Evolutionary conservation across 208 protist genomes (phyloP).

Genomic region (Acanthamoeba lugdunensis): DNA sequence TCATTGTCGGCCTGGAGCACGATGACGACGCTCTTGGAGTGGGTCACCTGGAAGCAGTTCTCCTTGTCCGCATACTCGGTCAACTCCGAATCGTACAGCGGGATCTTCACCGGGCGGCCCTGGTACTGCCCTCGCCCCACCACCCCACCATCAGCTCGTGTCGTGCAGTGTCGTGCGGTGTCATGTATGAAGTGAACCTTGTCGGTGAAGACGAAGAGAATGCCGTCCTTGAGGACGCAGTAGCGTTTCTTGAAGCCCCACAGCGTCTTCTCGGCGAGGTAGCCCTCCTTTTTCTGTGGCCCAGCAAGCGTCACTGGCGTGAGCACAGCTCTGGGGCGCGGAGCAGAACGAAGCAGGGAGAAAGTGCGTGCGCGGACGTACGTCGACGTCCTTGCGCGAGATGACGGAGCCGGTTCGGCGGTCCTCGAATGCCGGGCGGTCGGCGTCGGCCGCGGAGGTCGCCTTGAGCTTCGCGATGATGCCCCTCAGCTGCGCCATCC

Average conservation of each 20-base stretch:
- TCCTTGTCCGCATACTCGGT: constrained; percentile 62
- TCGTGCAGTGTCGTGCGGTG: background rate
- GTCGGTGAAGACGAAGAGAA: constrained; percentile 48
- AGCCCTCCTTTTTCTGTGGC: constrained; percentile 71
- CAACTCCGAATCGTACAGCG: constrained; percentile 67
- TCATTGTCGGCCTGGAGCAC: constrained; percentile 63
- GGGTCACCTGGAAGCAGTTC: constrained; percentile 63
- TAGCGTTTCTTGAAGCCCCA: constrained; percentile 64
- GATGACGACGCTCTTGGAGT: background rate
- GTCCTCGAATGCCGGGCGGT: constrained; percentile 32
- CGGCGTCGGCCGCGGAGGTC: background rate
- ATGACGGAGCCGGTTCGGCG: constrained; percentile 9
- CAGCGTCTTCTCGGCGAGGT: constrained; percentile 28
- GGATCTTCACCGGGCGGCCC: constrained; percentile 62
- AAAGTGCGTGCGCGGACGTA: background rate
- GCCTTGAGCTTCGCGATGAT: constrained; percentile 10
- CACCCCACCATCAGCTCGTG: background rate
- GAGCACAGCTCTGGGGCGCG: background rate
- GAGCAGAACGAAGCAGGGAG: background rate
- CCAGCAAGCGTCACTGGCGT: too few relatives aligned
- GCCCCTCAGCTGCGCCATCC: constrained; percentile 15
- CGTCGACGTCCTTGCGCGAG: constrained; percentile 41
- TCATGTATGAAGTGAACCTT: background rate
- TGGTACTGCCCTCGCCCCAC: background rate
- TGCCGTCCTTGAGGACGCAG: constrained; percentile 69